Evolutionary conservation across 345 rosid genomes (phyloP).

Genomic region (Clarkia xantiana): DNA sequence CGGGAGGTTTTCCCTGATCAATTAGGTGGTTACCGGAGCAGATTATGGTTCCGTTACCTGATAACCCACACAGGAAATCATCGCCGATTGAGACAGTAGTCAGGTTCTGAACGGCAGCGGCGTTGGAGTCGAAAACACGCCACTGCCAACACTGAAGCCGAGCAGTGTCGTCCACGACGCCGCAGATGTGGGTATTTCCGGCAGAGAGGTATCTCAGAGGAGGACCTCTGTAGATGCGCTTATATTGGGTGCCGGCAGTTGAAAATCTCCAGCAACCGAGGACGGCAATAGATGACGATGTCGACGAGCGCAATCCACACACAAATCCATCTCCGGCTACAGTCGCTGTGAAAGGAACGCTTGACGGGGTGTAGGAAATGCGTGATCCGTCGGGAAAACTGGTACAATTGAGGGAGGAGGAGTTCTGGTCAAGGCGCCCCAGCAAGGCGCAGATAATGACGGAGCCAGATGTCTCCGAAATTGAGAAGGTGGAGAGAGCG

Average conservation of each 20-base stretch:
- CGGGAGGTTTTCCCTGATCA: background rate
- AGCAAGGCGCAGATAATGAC: constrained; percentile 32
- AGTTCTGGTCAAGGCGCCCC: background rate
- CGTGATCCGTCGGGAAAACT: constrained; percentile 19
- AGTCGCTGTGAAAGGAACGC: constrained; percentile 22
- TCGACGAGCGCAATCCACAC: constrained; percentile 20
- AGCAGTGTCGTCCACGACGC: constrained; percentile 14
- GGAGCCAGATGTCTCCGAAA: constrained; percentile 32
- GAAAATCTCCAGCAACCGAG: constrained; percentile 55
- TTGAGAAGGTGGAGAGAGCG: constrained; percentile 43
- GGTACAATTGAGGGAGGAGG: constrained; percentile 33
- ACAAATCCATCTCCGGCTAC: constrained; percentile 61
- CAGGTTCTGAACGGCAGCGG: background rate
- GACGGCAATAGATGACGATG: constrained; percentile 8
- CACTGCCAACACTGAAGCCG: constrained; percentile 47
- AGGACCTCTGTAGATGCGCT: constrained; percentile 24
- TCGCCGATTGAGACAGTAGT: constrained; percentile 40
- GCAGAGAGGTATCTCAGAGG: constrained; percentile 31
- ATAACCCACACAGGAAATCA: constrained; percentile 44
- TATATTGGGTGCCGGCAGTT: constrained; percentile 12
- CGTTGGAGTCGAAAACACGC: background rate
- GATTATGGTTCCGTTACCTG: constrained; percentile 6
- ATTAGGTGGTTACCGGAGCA: constrained; percentile 12
- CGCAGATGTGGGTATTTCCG: constrained; percentile 38
- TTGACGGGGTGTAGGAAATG: constrained; percentile 3